Conservation (phyloP, 2,329 filamentous ascomycete genomes). For the Domatiomyces catenatus region DNA sequence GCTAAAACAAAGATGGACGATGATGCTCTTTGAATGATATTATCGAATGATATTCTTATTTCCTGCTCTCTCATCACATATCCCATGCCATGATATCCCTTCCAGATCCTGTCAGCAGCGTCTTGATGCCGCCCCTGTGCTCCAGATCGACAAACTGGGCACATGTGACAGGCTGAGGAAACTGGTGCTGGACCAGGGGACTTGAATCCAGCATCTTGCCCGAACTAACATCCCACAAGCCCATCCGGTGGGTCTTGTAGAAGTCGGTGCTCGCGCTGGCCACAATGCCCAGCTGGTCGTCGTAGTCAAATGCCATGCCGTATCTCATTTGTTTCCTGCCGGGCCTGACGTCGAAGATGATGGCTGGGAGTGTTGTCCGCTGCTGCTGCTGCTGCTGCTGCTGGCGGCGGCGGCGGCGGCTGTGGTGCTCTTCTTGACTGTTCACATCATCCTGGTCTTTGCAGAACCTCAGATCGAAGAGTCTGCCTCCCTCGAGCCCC, state of each 20-base stretch:
- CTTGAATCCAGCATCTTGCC: constrained; percentile 6
- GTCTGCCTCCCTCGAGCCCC: not conserved
- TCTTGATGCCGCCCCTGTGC: constrained; percentile 10
- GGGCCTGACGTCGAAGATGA: constrained; percentile 6
- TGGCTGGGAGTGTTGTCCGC: not conserved
- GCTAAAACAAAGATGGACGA: too few species aligned
- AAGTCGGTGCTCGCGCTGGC: constrained; percentile 6
- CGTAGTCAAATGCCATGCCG: constrained; percentile 11
- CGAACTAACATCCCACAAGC: constrained; percentile 8
- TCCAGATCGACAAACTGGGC: constrained; percentile 5
- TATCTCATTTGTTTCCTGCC: constrained; percentile 5
- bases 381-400: not conserved
- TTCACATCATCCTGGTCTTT: not conserved
- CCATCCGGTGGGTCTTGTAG: constrained; percentile 5
- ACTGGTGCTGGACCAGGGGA: constrained; percentile 5
- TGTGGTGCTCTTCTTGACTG: too few species aligned
- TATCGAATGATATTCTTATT: too few species aligned
- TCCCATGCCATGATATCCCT: constrained; percentile 6
- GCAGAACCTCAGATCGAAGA: constrained; percentile 1
- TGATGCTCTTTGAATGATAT: too few species aligned
- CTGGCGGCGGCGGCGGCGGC: not conserved
- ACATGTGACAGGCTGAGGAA: constrained; percentile 4
- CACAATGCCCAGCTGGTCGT: constrained; percentile 12
- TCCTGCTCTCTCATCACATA: not conserved
- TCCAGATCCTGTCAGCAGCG: constrained; percentile 4